phyloP scores from a whole-genome alignment of 2,329 filamentous ascomycete species.

The Xylariales sp. region DNA sequence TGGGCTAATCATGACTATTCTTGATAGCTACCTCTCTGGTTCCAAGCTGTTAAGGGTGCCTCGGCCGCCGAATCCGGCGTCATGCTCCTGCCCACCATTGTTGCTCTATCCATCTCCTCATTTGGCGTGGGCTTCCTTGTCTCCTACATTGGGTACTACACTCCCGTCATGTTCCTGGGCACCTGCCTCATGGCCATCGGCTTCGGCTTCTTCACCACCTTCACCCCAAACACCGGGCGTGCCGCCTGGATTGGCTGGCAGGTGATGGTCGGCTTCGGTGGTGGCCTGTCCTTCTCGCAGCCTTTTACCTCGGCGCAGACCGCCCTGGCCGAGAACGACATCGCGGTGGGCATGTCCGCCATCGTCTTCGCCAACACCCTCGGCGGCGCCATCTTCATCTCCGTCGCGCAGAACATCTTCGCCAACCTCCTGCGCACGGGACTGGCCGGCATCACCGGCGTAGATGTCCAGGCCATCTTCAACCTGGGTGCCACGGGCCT shows the following conservation, averaged over 20 bases:
- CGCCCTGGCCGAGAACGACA: conserved; percentile 30
- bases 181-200: conserved; percentile 27
- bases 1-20: background rate
- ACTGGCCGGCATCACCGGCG: conserved; percentile 10
- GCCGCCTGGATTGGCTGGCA: conserved; percentile 29
- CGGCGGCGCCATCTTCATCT: conserved; percentile 42
- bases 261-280: conserved; percentile 28
- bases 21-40: conserved; percentile 29
- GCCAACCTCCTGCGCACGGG: conserved; percentile 24
- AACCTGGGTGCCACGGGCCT: conserved; percentile 17
- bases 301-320: conserved; percentile 34
- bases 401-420: conserved; percentile 38
- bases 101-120: conserved; percentile 18
- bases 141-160: conserved; percentile 18
- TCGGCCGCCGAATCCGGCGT: conserved; percentile 19
- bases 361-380: conserved; percentile 38
- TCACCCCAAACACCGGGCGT: conserved; percentile 24
- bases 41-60: conserved; percentile 27
- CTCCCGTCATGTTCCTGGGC: conserved; percentile 17
- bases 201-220: conserved; percentile 29
- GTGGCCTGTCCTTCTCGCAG: conserved; percentile 34
- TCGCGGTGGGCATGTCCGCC: conserved; percentile 35
- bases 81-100: conserved; percentile 19
- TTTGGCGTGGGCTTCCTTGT: conserved; percentile 18
- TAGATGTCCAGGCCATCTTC: conserved; percentile 14